Conservation (phyloP, 257 asterid species). For the Nicotiana otophora region DNA sequence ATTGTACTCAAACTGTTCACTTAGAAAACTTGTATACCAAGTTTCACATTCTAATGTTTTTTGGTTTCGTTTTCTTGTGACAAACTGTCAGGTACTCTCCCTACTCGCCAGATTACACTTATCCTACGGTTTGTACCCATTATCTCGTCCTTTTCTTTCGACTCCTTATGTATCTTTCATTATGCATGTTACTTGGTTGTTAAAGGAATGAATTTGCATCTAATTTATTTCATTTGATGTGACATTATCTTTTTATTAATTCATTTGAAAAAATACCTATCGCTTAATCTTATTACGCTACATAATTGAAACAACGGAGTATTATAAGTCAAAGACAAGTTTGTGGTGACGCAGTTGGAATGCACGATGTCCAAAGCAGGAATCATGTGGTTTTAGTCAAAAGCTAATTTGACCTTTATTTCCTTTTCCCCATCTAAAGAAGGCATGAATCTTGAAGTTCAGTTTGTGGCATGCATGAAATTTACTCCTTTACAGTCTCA, state of each 20-base stretch:
- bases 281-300: too few species aligned
- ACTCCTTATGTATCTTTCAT: not conserved
- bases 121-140: slow-evolving; percentile 71
- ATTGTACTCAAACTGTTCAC: not conserved
- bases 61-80: slow-evolving; percentile 4
- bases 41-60: slow-evolving; percentile 9
- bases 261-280: too few species aligned
- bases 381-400: not conserved
- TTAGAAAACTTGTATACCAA: not conserved
- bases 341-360: not conserved
- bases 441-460: not conserved
- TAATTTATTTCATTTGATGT: not conserved
- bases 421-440: not conserved
- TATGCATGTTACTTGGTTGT: not conserved
- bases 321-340: not conserved
- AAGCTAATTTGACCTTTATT: not conserved
- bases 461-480: not conserved
- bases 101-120: slow-evolving; percentile 60
- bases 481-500: not conserved
- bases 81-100: slow-evolving; percentile 72
- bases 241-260: too few species aligned
- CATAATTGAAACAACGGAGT: too few species aligned
- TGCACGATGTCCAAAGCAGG: not conserved
- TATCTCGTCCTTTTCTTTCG: not conserved
- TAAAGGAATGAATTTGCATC: not conserved